These are phyloP conservation scores for Lactarius hatsudake DNA, from an alignment of 768 basidiomycete species.

Conservation along the genomic window DNA sequence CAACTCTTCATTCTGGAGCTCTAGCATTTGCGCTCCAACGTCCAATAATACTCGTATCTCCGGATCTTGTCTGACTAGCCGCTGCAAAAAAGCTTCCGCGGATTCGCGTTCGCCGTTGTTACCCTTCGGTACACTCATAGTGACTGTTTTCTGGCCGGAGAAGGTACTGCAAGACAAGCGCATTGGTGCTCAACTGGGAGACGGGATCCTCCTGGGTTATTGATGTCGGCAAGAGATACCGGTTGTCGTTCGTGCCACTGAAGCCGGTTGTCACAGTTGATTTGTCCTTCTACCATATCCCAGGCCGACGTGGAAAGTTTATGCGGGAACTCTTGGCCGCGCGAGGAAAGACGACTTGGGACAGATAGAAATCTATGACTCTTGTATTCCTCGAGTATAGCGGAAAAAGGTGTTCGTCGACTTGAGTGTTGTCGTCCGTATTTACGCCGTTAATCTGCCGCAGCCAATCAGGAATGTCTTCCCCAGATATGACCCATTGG, in stretches of 20 bases:
- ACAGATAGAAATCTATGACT: slow-evolving; percentile 47
- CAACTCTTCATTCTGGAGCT: slow-evolving; percentile 43
- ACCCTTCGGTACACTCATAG: slow-evolving; percentile 24
- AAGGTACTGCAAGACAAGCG: slow-evolving; percentile 40
- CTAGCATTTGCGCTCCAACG: slow-evolving; percentile 56
- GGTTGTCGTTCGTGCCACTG: slow-evolving; percentile 54
- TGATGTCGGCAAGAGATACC: slow-evolving; percentile 35
- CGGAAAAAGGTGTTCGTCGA: slow-evolving; percentile 31
- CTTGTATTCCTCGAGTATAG: slow-evolving; percentile 38
- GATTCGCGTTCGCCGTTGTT: slow-evolving; percentile 9
- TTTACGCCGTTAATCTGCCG: slow-evolving; percentile 36
- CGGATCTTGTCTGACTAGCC: slow-evolving; percentile 36
- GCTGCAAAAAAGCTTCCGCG: slow-evolving; percentile 32
- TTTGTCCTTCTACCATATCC: slow-evolving; percentile 47
- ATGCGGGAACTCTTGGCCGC: slow-evolving; percentile 47
- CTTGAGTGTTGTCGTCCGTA: slow-evolving; percentile 38
- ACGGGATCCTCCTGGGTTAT: slow-evolving; percentile 38
- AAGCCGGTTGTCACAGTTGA: slow-evolving; percentile 44
- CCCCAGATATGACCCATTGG: slow-evolving; percentile 34
- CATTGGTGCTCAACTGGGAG: slow-evolving; percentile 45
- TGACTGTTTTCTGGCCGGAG: slow-evolving; percentile 43
- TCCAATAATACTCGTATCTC: slow-evolving; percentile 49
- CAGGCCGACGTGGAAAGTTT: slow-evolving; percentile 49
- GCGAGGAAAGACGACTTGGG: slow-evolving; percentile 47
- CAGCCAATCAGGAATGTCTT: slow-evolving; percentile 34